A percentile compares a stretch with the other conserved stretches of the same genome.
These are phyloP conservation scores for Chenopodium quinoa DNA, from an alignment of 148 eudicot species.

Conservation along the genomic window DNA sequence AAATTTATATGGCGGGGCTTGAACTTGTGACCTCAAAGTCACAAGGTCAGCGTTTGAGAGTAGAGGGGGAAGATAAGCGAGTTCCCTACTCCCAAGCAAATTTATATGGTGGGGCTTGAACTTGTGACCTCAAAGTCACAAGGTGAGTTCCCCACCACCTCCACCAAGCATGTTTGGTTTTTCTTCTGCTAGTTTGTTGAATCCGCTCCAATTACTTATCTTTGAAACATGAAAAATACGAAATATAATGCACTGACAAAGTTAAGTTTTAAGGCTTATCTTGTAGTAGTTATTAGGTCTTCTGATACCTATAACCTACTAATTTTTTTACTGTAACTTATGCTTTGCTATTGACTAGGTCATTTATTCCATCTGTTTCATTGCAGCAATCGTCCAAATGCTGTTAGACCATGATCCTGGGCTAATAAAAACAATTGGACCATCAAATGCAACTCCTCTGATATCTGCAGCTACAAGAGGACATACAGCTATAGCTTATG, in stretches of 20 bases:
- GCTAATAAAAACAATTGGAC: slow-evolving; percentile 62
- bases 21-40: too few relatives aligned
- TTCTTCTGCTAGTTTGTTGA: neutral
- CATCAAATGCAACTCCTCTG: slow-evolving; percentile 73
- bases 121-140: too few relatives aligned
- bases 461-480: slow-evolving; percentile 79
- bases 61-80: too few relatives aligned
- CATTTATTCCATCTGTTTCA: slow-evolving; percentile 16
- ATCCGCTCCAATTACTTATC: neutral
- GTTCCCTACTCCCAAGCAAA: too few relatives aligned
- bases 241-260: neutral
- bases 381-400: slow-evolving; percentile 71
- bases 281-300: slow-evolving; percentile 2
- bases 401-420: slow-evolving; percentile 66
- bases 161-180: neutral
- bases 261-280: neutral
- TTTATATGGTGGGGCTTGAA: too few relatives aligned
- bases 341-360: neutral
- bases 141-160: too few relatives aligned
- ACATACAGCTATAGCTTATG: slow-evolving; percentile 64
- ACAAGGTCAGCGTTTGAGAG: too few relatives aligned
- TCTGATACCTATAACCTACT: neutral
- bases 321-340: neutral
- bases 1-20: too few relatives aligned
- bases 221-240: neutral